Percentiles rank a stretch among this genome's conserved stretches.
phyloP scores from a whole-genome alignment of 345 rosid species.

The Salix brachista region DNA sequence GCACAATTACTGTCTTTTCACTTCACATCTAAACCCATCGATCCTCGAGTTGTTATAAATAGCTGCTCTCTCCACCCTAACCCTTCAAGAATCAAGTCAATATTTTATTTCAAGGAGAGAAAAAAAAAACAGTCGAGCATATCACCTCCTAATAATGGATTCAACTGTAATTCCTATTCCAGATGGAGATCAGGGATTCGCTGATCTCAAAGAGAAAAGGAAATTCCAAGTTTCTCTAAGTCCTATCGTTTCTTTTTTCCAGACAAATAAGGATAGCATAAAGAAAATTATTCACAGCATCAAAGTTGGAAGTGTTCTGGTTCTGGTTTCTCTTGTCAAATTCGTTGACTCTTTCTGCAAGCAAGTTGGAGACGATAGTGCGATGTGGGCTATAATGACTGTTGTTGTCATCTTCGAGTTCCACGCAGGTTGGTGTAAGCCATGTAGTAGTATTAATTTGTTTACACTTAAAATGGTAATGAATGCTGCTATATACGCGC shows the following conservation, averaged over 20 bases:
- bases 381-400: constrained; percentile 81
- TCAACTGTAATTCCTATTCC: constrained; percentile 39
- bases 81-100: background rate
- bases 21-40: background rate
- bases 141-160: constrained; percentile 15
- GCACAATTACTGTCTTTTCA: background rate
- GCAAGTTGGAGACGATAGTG: constrained; percentile 57
- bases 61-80: constrained; percentile 1
- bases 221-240: background rate
- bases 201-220: constrained; percentile 9
- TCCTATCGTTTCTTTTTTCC: constrained; percentile 14
- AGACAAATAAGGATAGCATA: constrained; percentile 14
- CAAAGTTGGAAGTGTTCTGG: constrained; percentile 63
- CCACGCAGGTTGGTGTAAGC: constrained; percentile 46
- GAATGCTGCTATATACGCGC: background rate
- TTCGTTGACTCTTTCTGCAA: constrained; percentile 48
- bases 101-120: background rate
- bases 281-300: constrained; percentile 48
- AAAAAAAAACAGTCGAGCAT: background rate
- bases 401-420: constrained; percentile 73
- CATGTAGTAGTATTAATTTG: background rate
- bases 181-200: constrained; percentile 14
- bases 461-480: background rate
- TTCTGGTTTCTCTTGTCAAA: constrained; percentile 57
- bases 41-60: constrained; percentile 13